Conservation (phyloP, 2,329 filamentous ascomycete genomes). For the Fusarium compactum region DNA sequence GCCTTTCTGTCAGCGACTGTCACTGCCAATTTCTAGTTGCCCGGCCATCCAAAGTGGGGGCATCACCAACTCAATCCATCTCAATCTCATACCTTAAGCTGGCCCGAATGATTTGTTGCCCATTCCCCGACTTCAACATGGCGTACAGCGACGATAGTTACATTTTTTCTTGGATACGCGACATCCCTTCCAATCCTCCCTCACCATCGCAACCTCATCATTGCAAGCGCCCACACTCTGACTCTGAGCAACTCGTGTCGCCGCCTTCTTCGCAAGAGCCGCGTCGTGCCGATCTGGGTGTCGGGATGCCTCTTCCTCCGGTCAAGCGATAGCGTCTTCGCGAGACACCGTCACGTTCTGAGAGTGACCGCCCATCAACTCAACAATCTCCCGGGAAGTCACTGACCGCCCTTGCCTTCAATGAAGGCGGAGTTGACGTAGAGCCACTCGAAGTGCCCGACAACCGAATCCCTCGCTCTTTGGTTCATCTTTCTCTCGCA, state of each 20-base stretch:
- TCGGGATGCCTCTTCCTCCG: not conserved
- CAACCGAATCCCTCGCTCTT: not conserved
- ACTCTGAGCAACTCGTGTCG: not conserved
- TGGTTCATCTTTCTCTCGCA: too few species aligned
- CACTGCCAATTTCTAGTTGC: not conserved
- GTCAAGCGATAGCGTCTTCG: not conserved
- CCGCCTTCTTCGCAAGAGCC: not conserved
- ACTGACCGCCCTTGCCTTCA: not conserved
- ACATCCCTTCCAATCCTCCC: not conserved
- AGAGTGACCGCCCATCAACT: not conserved
- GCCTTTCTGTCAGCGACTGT: not conserved
- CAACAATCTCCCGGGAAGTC: not conserved
- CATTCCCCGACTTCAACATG: not conserved
- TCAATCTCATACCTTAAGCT: not conserved
- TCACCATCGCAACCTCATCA: not conserved
- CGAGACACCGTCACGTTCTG: not conserved
- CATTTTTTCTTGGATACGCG: not conserved
- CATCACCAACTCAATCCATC: not conserved
- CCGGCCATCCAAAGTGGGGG: not conserved
- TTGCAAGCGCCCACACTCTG: not conserved
- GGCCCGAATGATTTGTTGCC: too few species aligned
- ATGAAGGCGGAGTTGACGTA: not conserved
- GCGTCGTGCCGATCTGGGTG: not conserved
- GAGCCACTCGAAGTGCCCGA: not conserved
- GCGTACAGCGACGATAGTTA: not conserved